Evolutionary conservation across 495 filamentous ascomycete species (phyloP).

Genomic region (Penicillium antarcticum): DNA sequence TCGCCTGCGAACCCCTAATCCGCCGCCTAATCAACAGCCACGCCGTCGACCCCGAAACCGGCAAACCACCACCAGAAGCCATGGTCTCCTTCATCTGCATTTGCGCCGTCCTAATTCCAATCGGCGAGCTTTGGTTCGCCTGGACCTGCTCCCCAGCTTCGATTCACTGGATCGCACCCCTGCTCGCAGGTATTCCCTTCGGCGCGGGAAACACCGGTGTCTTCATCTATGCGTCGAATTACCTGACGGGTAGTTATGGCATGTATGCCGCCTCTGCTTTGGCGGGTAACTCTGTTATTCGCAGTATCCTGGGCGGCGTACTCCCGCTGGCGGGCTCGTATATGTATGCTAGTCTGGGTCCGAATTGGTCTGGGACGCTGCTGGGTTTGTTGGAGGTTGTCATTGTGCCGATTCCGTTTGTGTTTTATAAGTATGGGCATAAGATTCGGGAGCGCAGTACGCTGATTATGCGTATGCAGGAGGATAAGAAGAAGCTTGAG

Average conservation of each 20-base stretch:
- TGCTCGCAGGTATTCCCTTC: conserved; percentile 75
- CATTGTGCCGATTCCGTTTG: conserved; percentile 74
- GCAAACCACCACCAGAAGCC: conserved; percentile 66
- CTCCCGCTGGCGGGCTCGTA: conserved; percentile 70
- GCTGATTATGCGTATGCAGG: conserved; percentile 66
- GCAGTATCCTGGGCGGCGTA: conserved; percentile 65
- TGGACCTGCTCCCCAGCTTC: conserved; percentile 73
- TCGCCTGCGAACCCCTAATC: conserved; percentile 65
- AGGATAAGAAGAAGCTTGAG: conserved; percentile 63
- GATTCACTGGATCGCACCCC: conserved; percentile 73
- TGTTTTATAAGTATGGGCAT: conserved; percentile 74
- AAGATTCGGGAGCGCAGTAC: conserved; percentile 62
- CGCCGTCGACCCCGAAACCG: conserved; percentile 64
- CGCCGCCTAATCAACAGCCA: conserved; percentile 70
- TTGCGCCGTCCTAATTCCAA: conserved; percentile 62
- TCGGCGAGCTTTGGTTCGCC: conserved; percentile 74
- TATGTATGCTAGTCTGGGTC: conserved; percentile 67
- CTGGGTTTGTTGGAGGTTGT: conserved; percentile 66
- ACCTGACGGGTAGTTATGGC: conserved; percentile 74
- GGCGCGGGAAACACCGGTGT: conserved; percentile 71
- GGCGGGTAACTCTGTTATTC: conserved; percentile 70
- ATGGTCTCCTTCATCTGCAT: conserved; percentile 70
- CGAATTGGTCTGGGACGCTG: conserved; percentile 77
- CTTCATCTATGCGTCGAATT: conserved; percentile 79
- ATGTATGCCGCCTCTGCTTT: conserved; percentile 75